Percentiles rank a stretch among this genome's conserved stretches.
Evolutionary conservation across 805 yeast genomes (phyloP).

Genomic region (Kazachstania taianensis): DNA sequence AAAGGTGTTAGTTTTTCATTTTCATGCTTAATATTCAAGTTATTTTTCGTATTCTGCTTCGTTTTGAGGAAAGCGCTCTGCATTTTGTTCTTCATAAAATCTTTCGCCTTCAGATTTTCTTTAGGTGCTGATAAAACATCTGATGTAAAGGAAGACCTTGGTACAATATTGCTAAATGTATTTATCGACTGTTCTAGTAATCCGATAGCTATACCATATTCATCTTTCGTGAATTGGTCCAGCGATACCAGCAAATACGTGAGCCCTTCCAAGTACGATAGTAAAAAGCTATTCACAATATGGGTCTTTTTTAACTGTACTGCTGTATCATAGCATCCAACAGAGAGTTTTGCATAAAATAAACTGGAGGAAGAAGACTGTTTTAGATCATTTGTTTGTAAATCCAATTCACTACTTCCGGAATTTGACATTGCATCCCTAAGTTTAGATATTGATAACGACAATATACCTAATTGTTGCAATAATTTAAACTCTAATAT

Average conservation of each 20-base stretch:
- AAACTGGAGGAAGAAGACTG: constrained; percentile 18
- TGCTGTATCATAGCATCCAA: constrained; percentile 22
- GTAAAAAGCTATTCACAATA: constrained; percentile 8
- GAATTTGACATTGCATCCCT: constrained; percentile 16
- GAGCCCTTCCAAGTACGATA: constrained; percentile 17
- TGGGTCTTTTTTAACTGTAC: constrained; percentile 3
- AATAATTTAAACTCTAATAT: constrained; percentile 13
- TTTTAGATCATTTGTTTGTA: constrained; percentile 22
- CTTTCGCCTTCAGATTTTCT: constrained; percentile 3
- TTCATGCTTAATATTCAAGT: background rate
- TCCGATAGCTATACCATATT: constrained; percentile 23
- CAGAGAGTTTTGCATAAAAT: constrained; percentile 22
- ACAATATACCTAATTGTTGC: constrained; percentile 24
- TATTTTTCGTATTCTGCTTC: constrained; percentile 1
- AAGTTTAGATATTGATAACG: constrained; percentile 26
- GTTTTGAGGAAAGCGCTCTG: constrained; percentile 5
- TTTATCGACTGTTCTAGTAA: constrained; percentile 20
- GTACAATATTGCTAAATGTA: constrained; percentile 11
- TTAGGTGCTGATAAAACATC: constrained; percentile 8
- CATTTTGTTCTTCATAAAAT: constrained; percentile 5
- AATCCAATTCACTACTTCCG: constrained; percentile 20
- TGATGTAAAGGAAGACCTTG: constrained; percentile 10
- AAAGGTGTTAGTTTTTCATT: constrained; percentile 14
- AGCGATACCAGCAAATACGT: constrained; percentile 21
- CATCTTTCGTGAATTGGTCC: constrained; percentile 20